These are phyloP conservation scores for Blastobotrys malaysiensis DNA, from an alignment of 1,139 yeast species.

Conservation along the genomic window DNA sequence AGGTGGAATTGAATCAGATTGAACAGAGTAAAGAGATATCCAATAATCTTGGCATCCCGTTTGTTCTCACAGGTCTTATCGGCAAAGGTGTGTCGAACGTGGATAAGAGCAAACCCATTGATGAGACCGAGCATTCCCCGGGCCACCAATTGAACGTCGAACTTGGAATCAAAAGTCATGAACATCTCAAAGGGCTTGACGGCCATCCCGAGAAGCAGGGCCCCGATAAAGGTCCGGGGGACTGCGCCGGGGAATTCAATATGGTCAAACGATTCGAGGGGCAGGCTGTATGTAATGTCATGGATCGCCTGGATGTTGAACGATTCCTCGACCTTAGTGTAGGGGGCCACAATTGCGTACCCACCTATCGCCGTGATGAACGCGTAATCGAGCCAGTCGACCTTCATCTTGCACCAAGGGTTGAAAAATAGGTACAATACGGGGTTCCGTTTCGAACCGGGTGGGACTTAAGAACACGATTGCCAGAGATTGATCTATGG, in stretches of 20 bases:
- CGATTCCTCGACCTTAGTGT: slow-evolving; percentile 90
- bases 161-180: slow-evolving; percentile 27
- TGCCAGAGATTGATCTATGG: too few relatives aligned
- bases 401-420: slow-evolving; percentile 5
- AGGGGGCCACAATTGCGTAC: slow-evolving; percentile 59
- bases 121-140: slow-evolving; percentile 31
- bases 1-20: slow-evolving; percentile 71
- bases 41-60: slow-evolving; percentile 13
- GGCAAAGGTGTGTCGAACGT: slow-evolving; percentile 23
- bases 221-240: slow-evolving; percentile 79
- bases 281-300: slow-evolving; percentile 52
- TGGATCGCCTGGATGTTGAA: slow-evolving; percentile 88
- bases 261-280: slow-evolving; percentile 58
- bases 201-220: slow-evolving; percentile 49
- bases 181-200: slow-evolving; percentile 34
- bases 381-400: slow-evolving; percentile 16
- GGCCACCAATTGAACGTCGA: slow-evolving; percentile 39
- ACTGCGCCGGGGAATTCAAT: slow-evolving; percentile 79
- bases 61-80: slow-evolving; percentile 9
- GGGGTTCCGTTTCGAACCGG: neutral
- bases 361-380: slow-evolving; percentile 20
- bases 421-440: neutral
- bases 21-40: slow-evolving; percentile 53
- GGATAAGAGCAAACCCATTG: slow-evolving; percentile 29
- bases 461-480: neutral